phyloP scores from a whole-genome alignment of 2,329 filamentous ascomycete genomes.

The Neodidymelliopsis sp. region DNA sequence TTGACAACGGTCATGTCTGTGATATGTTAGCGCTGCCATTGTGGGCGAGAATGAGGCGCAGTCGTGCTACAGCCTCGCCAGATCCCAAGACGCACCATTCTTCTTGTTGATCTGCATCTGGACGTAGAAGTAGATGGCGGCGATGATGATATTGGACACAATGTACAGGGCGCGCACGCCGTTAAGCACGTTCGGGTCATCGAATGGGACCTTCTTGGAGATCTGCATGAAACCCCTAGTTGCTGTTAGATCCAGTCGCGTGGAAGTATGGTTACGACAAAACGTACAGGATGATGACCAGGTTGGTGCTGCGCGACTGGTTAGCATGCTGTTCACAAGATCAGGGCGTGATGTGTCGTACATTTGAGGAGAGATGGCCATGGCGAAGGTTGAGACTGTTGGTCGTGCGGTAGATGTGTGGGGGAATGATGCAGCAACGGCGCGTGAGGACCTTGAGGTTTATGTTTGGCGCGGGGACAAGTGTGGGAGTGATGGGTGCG shows the following conservation, averaged over 20 bases:
- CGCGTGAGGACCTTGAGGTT: slow-evolving; percentile 5
- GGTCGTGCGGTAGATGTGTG: neutral
- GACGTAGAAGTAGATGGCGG: slow-evolving; percentile 83
- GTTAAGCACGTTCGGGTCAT: slow-evolving; percentile 77
- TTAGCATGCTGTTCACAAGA: slow-evolving; percentile 34
- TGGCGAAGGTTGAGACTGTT: slow-evolving; percentile 24
- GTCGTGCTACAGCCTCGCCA: neutral
- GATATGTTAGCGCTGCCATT: slow-evolving; percentile 22
- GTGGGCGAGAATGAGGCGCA: neutral
- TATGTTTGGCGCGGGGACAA: slow-evolving; percentile 20
- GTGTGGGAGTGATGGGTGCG: slow-evolving; percentile 22
- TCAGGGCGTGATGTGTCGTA: slow-evolving; percentile 24
- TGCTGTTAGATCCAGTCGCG: slow-evolving; percentile 4
- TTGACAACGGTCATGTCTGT: slow-evolving; percentile 96
- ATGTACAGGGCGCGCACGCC: slow-evolving; percentile 71
- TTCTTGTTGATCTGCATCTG: slow-evolving; percentile 90
- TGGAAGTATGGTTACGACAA: neutral
- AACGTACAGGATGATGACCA: slow-evolving; percentile 46
- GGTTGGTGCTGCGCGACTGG: slow-evolving; percentile 40
- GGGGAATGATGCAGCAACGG: slow-evolving; percentile 2
- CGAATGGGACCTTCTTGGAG: slow-evolving; percentile 93
- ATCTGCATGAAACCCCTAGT: slow-evolving; percentile 87
- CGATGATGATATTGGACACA: slow-evolving; percentile 82
- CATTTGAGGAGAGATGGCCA: slow-evolving; percentile 51
- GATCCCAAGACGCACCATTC: slow-evolving; percentile 74